Base-by-base conservation (phyloP, 1,284 basidiomycete genomes). In the Sporisorium sorghi region DNA sequence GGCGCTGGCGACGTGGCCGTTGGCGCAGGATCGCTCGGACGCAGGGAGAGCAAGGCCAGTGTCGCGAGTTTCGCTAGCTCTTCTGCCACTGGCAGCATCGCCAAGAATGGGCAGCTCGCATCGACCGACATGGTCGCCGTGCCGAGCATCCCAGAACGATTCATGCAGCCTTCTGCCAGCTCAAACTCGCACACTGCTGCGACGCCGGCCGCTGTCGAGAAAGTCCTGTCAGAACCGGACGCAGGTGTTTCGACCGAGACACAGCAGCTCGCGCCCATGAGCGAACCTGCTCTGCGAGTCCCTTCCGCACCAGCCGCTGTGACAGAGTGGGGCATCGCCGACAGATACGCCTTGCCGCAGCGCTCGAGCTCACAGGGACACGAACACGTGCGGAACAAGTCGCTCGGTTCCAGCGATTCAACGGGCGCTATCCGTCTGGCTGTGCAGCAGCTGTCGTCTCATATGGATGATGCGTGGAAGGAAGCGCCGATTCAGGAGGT, bases 391-490 rank as follows among this genome's bases (percentile, higher is more conserved):
- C 51, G 57, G 15, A 42, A 59, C 23, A 69, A 62, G 33, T 70
- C 60, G 37, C 66, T 66, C 7, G 58, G 23, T 2, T 62, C 66
- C 5, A 60, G 55, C 49, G 72, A 66, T 10, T 65, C 66, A 1
- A 51, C 39, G 1, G 59, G 66, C 40, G 77, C 64, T 15, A 60
- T 77, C 12, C 67, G 69, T 7, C 19, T 72, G 30, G 73, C 77
- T 17, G 42, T 80, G 4, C 58, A 57, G 40, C 73, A 78, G 17
- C 76, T 78, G 26, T 72, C 76, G 23, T 58, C 52, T 9, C 73
- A 76, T 11, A 80, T 78, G 78, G 76, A 81, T 39, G 62, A 74
- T 35, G 73, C 73, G 14, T 55, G 78, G 23, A 73, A 68, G 56
- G 61, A 70, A 1, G 40, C 63, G 14, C 71, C 63, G 10, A 37